phyloP scores from a whole-genome alignment of 192 early-diverging fungal species.

The Coemansia interrupta region DNA sequence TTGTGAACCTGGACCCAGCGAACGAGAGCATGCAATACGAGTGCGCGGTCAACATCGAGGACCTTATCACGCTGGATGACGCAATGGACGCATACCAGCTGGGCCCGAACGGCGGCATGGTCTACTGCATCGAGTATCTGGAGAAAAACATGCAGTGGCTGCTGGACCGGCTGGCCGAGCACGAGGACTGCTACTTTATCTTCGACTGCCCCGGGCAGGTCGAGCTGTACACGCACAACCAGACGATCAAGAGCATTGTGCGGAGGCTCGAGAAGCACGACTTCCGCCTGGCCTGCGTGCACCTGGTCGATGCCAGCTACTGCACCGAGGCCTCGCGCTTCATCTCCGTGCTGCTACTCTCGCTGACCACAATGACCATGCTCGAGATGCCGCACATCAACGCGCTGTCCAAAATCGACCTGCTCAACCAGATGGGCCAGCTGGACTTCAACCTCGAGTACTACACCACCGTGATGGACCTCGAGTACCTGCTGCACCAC shows the following conservation, averaged over 20 bases:
- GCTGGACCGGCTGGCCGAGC: constrained; percentile 62
- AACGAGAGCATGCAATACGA: constrained; percentile 85
- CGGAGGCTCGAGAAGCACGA: constrained; percentile 65
- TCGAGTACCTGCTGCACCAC: constrained; percentile 73
- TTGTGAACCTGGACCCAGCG: constrained; percentile 99
- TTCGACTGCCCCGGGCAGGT: constrained; percentile 98
- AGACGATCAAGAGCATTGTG: constrained; percentile 73
- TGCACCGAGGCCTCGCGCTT: constrained; percentile 89
- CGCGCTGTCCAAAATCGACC: constrained; percentile 92
- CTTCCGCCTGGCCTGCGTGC: constrained; percentile 67
- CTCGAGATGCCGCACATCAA: constrained; percentile 95
- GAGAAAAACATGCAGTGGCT: constrained; percentile 92
- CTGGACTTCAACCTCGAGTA: constrained; percentile 84
- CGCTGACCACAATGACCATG: constrained; percentile 89
- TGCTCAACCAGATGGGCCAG: constrained; percentile 74
- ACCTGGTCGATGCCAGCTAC: constrained; percentile 89
- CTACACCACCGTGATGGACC: constrained; percentile 92
- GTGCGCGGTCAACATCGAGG: constrained; percentile 76
- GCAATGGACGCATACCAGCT: constrained; percentile 84
- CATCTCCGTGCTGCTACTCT: constrained; percentile 85
- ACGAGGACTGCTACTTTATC: constrained; percentile 76
- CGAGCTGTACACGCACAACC: constrained; percentile 95
- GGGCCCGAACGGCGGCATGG: constrained; percentile 95
- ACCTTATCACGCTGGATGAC: constrained; percentile 90
- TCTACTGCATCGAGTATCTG: constrained; percentile 94